Base-by-base conservation (phyloP, 2,329 filamentous ascomycete species). In the Penicillium frequentans region DNA sequence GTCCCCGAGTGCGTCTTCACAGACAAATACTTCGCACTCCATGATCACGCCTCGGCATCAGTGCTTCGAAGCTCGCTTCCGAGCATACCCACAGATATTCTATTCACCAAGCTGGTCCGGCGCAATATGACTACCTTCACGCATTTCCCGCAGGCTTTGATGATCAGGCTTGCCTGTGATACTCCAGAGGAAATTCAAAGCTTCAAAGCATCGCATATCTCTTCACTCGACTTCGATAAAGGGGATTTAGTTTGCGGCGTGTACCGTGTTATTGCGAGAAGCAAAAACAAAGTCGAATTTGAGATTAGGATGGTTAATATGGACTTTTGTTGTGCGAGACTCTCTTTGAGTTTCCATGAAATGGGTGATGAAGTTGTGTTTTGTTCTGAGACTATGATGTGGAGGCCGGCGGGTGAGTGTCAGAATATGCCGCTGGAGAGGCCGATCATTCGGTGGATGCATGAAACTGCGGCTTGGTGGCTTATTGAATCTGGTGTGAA, bases 391-490 rank as follows among this genome's bases (percentile, higher is more conserved):
- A 70, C 68, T 3, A 54, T 67, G 8, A 72, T 72, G 68, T 74
- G 72, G 72, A 65, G 60, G 23, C 55, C 47, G 19, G 55, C 47
- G 4, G 61, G 61, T 31, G 59, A 65, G 23, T 52, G 19, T 10
- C 51, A 53, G 24, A 54, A 26, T 19, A 63, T 75, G 64, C 71
- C 71, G 11, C 56, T 74, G 48, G 72, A 75, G 53, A 66, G 59
- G 16, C 56, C 56, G 13, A n/a, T 66, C 26, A 13, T 68, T n/a
- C 62, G 60, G 10, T 73, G 65, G 52, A 54, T 74, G 54, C 71
- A 75, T 58, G 71, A 75, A 52, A 61, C 68, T 31, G 67, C 69
- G 21, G 52, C 70, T 27, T 75, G 72, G 73, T 74, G 71, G 71
- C 62, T 75, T 55, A 50, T 75, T 52, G 71, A 72, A 54, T 72